Percentiles rank a stretch among this genome's conserved stretches.
Conservation (phyloP, 176 grass and related monocot species). For the Chrysopogon serrulatus region DNA sequence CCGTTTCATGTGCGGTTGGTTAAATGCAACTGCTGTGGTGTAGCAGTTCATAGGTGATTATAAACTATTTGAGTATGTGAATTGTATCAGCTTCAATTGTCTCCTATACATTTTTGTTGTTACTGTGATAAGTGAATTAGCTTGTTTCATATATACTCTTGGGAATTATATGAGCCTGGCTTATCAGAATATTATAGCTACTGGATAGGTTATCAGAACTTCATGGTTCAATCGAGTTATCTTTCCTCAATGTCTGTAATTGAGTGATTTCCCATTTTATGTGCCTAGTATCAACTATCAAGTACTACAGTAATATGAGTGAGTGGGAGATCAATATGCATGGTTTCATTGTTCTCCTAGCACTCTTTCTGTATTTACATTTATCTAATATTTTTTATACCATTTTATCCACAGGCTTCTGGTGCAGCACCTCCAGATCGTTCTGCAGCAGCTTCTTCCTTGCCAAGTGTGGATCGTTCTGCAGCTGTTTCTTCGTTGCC, state of each 20-base stretch:
- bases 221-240: background rate
- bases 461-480: constrained; percentile 23
- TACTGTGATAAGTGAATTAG: background rate
- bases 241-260: background rate
- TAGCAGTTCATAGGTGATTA: background rate
- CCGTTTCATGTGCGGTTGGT: background rate
- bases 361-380: background rate
- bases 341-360: background rate
- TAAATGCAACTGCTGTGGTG: background rate
- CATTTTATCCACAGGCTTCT: constrained; percentile 34
- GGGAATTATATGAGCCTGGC: background rate
- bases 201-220: background rate
- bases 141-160: background rate
- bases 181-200: background rate
- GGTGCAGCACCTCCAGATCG: constrained; percentile 31
- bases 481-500: constrained; percentile 1
- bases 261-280: background rate
- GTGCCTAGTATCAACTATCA: background rate
- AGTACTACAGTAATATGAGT: background rate
- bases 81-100: background rate
- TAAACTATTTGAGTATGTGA: background rate
- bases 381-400: background rate
- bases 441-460: constrained; percentile 1
- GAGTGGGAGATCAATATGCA: background rate
- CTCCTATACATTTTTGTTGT: background rate